Conservation (phyloP, 805 yeast species). For the Yamadazyma kitorensis region DNA sequence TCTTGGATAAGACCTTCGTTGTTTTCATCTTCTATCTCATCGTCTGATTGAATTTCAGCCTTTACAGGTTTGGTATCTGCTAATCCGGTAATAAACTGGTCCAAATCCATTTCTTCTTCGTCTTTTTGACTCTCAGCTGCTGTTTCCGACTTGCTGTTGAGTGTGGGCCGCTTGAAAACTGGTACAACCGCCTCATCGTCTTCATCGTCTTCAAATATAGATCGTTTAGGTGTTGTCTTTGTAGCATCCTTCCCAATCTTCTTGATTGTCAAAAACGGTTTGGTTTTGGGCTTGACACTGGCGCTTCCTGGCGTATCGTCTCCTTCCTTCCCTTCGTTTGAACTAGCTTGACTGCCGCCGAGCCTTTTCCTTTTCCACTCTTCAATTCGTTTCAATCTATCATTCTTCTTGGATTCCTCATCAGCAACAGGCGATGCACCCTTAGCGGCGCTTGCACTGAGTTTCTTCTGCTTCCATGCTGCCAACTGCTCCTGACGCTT, state of each 20-base stretch:
- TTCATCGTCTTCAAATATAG: constrained; percentile 32
- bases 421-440: constrained; percentile 10
- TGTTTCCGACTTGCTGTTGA: background rate
- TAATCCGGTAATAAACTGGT: constrained; percentile 8
- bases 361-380: constrained; percentile 49
- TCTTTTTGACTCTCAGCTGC: constrained; percentile 16
- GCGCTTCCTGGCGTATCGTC: constrained; percentile 1
- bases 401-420: constrained; percentile 13
- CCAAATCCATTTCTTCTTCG: constrained; percentile 15
- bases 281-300: constrained; percentile 1
- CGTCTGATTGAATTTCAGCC: constrained; percentile 8
- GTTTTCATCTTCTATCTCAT: constrained; percentile 9
- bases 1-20: too few relatives aligned
- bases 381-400: constrained; percentile 40
- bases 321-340: background rate
- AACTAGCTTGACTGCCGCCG: background rate
- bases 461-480: constrained; percentile 60
- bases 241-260: constrained; percentile 2
- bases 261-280: constrained; percentile 7
- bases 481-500: constrained; percentile 52
- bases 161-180: constrained; percentile 3
- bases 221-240: constrained; percentile 8
- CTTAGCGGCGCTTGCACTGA: constrained; percentile 21
- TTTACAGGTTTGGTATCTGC: constrained; percentile 1
- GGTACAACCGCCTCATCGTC: constrained; percentile 20